Evolutionary conservation across 1,284 basidiomycete genomes (phyloP).

Genomic region (Pascua guehoae): DNA sequence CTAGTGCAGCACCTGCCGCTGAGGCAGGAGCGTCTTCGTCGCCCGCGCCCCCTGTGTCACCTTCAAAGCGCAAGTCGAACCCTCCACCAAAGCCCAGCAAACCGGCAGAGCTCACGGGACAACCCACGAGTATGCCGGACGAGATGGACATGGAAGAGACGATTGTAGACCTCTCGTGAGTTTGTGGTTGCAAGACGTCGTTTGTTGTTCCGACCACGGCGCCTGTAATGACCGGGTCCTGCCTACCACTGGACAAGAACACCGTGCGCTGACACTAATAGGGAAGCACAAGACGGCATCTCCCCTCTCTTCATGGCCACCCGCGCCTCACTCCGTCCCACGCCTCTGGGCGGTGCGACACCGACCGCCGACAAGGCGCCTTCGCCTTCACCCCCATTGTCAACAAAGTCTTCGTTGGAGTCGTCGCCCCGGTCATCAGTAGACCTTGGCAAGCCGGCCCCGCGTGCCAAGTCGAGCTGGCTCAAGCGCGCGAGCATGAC

Average conservation of each 20-base stretch:
- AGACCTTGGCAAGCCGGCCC: slow-evolving; percentile 23
- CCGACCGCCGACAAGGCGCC: slow-evolving; percentile 15
- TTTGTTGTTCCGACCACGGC: too few relatives aligned
- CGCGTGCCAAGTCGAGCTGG: slow-evolving; percentile 40
- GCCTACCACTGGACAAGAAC: neutral
- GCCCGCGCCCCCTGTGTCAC: too few relatives aligned
- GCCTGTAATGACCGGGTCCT: too few relatives aligned
- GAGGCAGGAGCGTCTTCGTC: too few relatives aligned
- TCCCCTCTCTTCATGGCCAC: slow-evolving; percentile 26
- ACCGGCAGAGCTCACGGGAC: slow-evolving; percentile 2
- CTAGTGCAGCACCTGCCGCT: too few relatives aligned
- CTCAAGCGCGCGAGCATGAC: slow-evolving; percentile 36
- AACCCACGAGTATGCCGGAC: neutral
- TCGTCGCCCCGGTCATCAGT: slow-evolving; percentile 25
- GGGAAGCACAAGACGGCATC: slow-evolving; percentile 13
- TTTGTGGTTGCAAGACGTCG: neutral
- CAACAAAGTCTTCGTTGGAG: slow-evolving; percentile 3
- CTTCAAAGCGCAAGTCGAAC: slow-evolving; percentile 7
- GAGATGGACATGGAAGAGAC: neutral
- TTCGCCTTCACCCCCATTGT: neutral
- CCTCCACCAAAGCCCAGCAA: slow-evolving; percentile 4
- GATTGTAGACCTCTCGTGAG: slow-evolving; percentile 15
- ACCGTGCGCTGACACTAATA: slow-evolving; percentile 6
- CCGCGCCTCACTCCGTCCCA: slow-evolving; percentile 29
- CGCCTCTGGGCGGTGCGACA: slow-evolving; percentile 22